These are phyloP conservation scores for Exophiala bonariae DNA, from an alignment of 2,329 filamentous ascomycete genomes.

Conservation along the genomic window DNA sequence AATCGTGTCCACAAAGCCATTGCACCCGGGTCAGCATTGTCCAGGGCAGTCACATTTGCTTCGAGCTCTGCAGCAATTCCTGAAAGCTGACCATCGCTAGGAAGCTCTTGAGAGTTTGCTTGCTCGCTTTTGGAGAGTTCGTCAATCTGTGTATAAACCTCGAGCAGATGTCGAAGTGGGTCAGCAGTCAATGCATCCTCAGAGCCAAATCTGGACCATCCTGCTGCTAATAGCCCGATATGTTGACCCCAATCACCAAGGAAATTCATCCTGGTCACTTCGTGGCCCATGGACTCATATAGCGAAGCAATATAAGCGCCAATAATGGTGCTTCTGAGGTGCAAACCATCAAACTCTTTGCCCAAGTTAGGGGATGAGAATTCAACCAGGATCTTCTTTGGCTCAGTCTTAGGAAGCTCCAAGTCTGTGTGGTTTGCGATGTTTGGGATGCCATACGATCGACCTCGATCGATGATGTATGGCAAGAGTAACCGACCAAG, in stretches of 20 bases:
- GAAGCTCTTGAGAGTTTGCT: slow-evolving; percentile 58
- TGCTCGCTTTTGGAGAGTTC: slow-evolving; percentile 52
- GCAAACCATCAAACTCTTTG: slow-evolving; percentile 75
- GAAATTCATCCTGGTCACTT: slow-evolving; percentile 72
- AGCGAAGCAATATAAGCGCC: slow-evolving; percentile 71
- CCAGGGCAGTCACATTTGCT: slow-evolving; percentile 68
- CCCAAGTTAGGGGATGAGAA: slow-evolving; percentile 86
- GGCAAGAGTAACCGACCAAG: slow-evolving; percentile 68
- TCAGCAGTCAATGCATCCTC: slow-evolving; percentile 70
- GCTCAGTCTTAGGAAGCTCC: slow-evolving; percentile 56
- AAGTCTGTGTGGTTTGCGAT: slow-evolving; percentile 62
- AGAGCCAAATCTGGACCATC: slow-evolving; percentile 72
- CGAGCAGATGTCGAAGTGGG: slow-evolving; percentile 78
- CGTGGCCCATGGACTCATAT: slow-evolving; percentile 68
- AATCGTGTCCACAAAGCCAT: slow-evolving; percentile 66
- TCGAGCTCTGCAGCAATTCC: slow-evolving; percentile 47
- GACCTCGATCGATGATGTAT: slow-evolving; percentile 63
- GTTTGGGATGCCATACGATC: slow-evolving; percentile 64
- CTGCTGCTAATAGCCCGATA: slow-evolving; percentile 66
- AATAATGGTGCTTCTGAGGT: slow-evolving; percentile 75
- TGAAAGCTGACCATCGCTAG: slow-evolving; percentile 42
- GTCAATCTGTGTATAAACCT: slow-evolving; percentile 78
- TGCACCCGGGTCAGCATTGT: slow-evolving; percentile 63
- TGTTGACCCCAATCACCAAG: slow-evolving; percentile 70
- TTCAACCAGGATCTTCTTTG: slow-evolving; percentile 72